Conservation (phyloP, 2,329 filamentous ascomycete species). For the Pseudogymnoascus destructans region DNA sequence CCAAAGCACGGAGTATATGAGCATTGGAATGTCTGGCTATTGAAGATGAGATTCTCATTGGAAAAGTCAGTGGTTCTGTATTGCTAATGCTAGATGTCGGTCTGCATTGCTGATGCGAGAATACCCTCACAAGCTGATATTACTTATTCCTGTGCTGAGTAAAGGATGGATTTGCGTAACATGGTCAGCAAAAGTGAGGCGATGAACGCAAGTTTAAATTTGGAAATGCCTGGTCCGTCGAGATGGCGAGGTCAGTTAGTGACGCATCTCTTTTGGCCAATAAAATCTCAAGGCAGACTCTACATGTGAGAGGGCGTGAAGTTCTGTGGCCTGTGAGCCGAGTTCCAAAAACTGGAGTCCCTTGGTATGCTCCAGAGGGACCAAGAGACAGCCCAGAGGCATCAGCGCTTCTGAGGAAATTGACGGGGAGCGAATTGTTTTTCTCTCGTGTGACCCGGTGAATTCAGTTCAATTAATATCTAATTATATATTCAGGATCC, state of each 20-base stretch:
- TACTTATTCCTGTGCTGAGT: background rate
- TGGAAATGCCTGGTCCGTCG: slow-evolving; percentile 35
- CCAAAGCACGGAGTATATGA: background rate
- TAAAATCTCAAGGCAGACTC: slow-evolving; percentile 20
- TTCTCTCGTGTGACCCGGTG: background rate
- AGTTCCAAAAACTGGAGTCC: slow-evolving; percentile 1
- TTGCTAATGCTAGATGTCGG: background rate
- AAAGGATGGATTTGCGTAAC: background rate
- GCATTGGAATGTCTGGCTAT: background rate
- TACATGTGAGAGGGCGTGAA: slow-evolving; percentile 24
- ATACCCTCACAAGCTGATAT: background rate
- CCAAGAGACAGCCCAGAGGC: slow-evolving; percentile 3
- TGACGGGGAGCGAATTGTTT: background rate
- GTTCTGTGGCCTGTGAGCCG: slow-evolving; percentile 25
- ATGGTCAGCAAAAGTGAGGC: background rate
- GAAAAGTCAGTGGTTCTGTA: background rate
- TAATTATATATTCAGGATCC: background rate
- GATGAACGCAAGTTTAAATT: slow-evolving; percentile 32
- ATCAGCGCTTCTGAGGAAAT: background rate
- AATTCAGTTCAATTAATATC: background rate
- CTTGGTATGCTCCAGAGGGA: slow-evolving; percentile 2
- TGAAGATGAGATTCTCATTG: background rate
- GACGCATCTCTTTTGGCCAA: slow-evolving; percentile 21
- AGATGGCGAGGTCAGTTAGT: slow-evolving; percentile 26
- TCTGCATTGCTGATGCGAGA: background rate